phyloP scores from a whole-genome alignment of 768 basidiomycete genomes.

The Lyophyllum shimeji region DNA sequence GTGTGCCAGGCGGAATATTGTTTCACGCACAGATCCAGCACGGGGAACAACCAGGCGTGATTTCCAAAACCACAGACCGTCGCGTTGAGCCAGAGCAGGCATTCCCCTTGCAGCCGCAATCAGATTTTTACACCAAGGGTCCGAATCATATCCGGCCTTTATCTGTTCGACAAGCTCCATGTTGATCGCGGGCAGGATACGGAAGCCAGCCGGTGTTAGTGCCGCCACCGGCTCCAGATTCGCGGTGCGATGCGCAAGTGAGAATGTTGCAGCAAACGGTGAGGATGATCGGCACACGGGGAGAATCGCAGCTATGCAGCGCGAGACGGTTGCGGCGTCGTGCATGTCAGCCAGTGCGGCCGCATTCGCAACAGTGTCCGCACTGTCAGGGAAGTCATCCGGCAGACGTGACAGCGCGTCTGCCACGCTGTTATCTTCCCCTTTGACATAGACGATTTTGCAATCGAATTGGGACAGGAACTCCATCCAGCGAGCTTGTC shows the following conservation, averaged over 20 bases:
- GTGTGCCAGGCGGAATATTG: conserved; percentile 26
- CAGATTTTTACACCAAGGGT: not conserved
- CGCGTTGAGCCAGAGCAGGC: too few species aligned
- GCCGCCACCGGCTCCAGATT: not conserved
- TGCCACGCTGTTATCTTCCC: not conserved
- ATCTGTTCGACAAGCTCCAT: not conserved
- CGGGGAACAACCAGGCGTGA: too few species aligned
- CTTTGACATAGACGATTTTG: not conserved
- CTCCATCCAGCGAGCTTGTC: not conserved
- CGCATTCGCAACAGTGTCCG: too few species aligned
- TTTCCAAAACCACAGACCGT: too few species aligned
- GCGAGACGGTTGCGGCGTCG: not conserved
- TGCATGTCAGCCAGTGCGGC: not conserved
- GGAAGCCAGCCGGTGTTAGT: too few species aligned
- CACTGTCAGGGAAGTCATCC: not conserved
- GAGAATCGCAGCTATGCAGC: not conserved
- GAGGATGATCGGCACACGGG: not conserved
- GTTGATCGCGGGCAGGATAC: not conserved
- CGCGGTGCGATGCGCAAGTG: not conserved
- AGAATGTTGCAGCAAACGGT: not conserved
- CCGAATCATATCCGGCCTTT: not conserved
- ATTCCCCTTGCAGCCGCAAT: not conserved
- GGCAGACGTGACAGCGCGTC: too few species aligned
- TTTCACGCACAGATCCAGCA: conserved; percentile 10
- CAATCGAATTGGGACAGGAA: not conserved